These are phyloP conservation scores for Cryphonectria carpinicola DNA, from an alignment of 2,329 filamentous ascomycete genomes.

Conservation along the genomic window DNA sequence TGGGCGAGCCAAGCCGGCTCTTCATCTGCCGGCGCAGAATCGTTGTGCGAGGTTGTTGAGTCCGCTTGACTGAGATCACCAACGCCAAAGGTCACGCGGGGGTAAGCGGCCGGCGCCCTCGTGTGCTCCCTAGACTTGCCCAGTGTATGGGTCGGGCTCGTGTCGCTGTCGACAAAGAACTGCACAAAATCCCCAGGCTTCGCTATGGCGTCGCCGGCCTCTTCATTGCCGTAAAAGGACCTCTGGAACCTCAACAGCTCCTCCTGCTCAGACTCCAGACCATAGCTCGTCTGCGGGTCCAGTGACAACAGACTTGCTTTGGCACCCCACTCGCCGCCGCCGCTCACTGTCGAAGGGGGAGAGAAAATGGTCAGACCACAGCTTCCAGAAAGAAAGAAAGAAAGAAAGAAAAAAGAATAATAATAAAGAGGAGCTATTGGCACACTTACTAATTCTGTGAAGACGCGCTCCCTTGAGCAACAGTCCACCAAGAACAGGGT, in stretches of 20 bases:
- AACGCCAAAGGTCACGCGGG: conserved; percentile 17
- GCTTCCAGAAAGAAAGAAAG: too few relatives aligned
- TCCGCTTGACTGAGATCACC: conserved; percentile 19
- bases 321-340: conserved; percentile 82
- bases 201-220: conserved; percentile 57
- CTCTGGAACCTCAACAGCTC: conserved; percentile 58
- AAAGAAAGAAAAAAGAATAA: too few relatives aligned
- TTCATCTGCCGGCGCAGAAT: background rate
- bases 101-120: conserved; percentile 19
- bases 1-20: conserved; percentile 1
- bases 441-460: conserved; percentile 50
- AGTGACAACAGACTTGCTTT: conserved; percentile 80
- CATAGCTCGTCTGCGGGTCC: conserved; percentile 67
- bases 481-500: conserved; percentile 5
- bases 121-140: background rate
- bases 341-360: conserved; percentile 60
- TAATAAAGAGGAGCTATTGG: background rate
- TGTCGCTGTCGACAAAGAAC: conserved; percentile 55
- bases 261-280: conserved; percentile 49
- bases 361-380: background rate
- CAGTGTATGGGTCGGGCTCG: conserved; percentile 35
- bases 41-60: background rate
- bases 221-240: conserved; percentile 45
- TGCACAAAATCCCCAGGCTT: conserved; percentile 67
- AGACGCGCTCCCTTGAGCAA: conserved; percentile 40